Base-by-base conservation (phyloP, 345 rosid genomes). In the Brassica juncea region DNA sequence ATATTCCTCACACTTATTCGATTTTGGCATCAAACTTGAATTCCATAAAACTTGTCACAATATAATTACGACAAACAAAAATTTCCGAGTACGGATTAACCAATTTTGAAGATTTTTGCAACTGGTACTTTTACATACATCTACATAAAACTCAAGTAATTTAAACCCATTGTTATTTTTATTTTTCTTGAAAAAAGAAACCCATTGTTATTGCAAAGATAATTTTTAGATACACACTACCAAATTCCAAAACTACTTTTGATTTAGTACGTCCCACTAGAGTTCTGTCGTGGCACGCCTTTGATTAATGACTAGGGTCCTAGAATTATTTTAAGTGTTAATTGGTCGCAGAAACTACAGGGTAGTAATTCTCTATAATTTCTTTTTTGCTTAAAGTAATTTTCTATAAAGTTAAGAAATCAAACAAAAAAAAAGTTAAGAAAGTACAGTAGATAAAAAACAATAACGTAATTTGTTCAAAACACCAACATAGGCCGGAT, bases 271-370 rank as follows among this genome's bases (percentile, higher is more conserved):
- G 65, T 27, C 44, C 32, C 42, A 25, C 7, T 27, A 27, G 60
- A 77, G 81, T 71, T 77, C 72, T 37, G 2, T 64, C 27, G 19
- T 71, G 47, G 76, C 52, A 78, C 76, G 76, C 72, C 71, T 54
- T 78, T 78, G 76, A 78, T 76, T 61, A 70, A 10, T 49, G 57
- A 77, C 55, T 21, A 47, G 37, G 64, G 70, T 77, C 70, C 70
- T 70, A 62, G 6, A 47, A 61, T n/a, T 54, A 35, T 71, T 23
- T 25, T 9, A 49, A 55, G 34, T 55, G 25, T 64, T 55, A 52
- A 15, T 54, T 54, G 71, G 47, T 77, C 71, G 32, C 9, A 55
- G 21, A 30, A 57, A 57, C 14, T 69, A 30, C 27, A n/a, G 1
- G 70, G 19, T 34, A 9, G 63, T 30, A 30, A 30, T 30, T 30